Evolutionary conservation across 169 alveolate species (phyloP).

Genomic region (Plasmodium gallinaceum): DNA sequence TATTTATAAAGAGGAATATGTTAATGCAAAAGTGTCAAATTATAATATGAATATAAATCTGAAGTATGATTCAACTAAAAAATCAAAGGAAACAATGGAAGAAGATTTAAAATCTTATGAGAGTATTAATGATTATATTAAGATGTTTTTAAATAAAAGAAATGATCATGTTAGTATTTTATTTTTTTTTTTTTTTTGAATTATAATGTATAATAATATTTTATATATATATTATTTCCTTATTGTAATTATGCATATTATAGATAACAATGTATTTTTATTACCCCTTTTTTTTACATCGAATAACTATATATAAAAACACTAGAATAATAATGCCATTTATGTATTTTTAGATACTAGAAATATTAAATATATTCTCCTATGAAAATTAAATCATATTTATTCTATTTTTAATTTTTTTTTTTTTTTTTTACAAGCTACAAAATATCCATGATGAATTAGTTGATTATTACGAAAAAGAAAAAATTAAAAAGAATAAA

Average conservation of each 20-base stretch:
- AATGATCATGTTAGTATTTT: slow-evolving; percentile 48
- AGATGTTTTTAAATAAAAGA: slow-evolving; percentile 42
- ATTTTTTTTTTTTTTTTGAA: background rate
- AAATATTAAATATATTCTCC: too few species aligned
- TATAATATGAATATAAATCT: slow-evolving; percentile 32
- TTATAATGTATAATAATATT: background rate
- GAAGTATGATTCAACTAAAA: slow-evolving; percentile 9
- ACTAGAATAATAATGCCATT: too few species aligned
- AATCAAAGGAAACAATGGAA: slow-evolving; percentile 52
- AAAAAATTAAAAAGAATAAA: slow-evolving; percentile 14
- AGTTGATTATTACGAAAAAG: slow-evolving; percentile 55
- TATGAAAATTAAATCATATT: too few species aligned
- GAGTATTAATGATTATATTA: slow-evolving; percentile 49
- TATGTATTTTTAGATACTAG: too few species aligned
- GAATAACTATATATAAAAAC: too few species aligned
- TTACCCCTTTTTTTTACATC: too few species aligned
- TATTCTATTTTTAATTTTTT: background rate
- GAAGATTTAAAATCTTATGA: slow-evolving; percentile 19
- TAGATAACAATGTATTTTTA: too few species aligned
- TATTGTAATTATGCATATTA: too few species aligned
- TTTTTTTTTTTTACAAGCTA: slow-evolving; percentile 17
- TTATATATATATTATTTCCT: background rate
- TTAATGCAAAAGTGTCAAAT: slow-evolving; percentile 45
- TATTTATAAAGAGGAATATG: slow-evolving; percentile 60
- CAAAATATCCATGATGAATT: slow-evolving; percentile 60